Conservation (phyloP, 148 eudicot genomes). For the Camellia lanceoleosa region DNA sequence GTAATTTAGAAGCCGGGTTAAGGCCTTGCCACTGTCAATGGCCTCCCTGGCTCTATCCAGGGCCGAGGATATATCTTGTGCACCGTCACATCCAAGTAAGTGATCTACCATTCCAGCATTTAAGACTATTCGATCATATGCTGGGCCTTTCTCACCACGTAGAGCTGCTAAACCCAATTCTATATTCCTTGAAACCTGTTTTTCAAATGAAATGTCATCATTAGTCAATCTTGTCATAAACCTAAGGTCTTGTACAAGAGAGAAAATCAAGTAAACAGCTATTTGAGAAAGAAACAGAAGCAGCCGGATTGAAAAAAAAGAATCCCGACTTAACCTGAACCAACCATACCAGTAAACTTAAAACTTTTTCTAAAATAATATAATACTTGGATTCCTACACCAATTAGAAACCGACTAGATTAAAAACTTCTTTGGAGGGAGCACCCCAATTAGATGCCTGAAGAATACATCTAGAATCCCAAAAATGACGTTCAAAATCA, state of each 20-base stretch:
- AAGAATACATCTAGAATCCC: neutral
- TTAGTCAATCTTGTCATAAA: neutral
- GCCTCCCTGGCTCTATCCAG: slow-evolving; percentile 87
- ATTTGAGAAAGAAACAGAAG: slow-evolving; percentile 1
- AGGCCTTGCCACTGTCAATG: slow-evolving; percentile 89
- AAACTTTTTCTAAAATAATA: neutral
- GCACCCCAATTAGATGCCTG: neutral
- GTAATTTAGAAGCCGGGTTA: slow-evolving; percentile 63
- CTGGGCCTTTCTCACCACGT: slow-evolving; percentile 89
- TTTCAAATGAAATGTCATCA: neutral
- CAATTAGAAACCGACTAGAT: neutral
- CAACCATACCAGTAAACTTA: neutral
- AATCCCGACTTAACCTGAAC: neutral
- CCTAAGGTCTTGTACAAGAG: neutral
- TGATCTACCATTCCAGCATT: slow-evolving; percentile 92
- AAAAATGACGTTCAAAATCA: neutral
- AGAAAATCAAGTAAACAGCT: neutral
- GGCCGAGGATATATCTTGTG: slow-evolving; percentile 68
- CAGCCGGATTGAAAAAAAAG: neutral
- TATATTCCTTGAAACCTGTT: slow-evolving; percentile 77
- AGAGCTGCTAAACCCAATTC: slow-evolving; percentile 88
- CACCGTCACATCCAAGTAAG: slow-evolving; percentile 86
- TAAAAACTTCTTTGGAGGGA: neutral
- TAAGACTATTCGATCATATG: slow-evolving; percentile 81
- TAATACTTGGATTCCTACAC: neutral